Evolutionary conservation across 495 filamentous ascomycete species (phyloP), one percentile per base, ranked within the genome.

Genomic region (Lepidopterella palustris): DNA sequence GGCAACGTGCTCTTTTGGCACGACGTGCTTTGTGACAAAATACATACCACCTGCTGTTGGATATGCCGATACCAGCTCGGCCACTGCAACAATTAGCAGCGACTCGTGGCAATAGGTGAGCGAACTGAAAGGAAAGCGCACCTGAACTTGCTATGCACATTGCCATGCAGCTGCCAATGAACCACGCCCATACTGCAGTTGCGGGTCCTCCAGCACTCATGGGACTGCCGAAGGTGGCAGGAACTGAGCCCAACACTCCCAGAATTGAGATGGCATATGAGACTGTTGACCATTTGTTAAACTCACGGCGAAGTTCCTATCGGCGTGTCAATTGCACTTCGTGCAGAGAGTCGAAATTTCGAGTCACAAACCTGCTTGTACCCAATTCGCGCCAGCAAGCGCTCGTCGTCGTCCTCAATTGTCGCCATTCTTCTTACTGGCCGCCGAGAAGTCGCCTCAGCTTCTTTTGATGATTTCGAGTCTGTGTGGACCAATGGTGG

Each of bases 201-300:
- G 84, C 85, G 6, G 85, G 85, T 0, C 85, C 85, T n/a, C 85
- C 85, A 6, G 81, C 74, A n/a, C 73, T 73, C 32, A 87, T 72
- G 1, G 85, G 84, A 47, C 76, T 77, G 21, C 80, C 80, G 52
- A 87, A 85, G 5, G 85, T 88, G 18, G 85, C 85, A 10, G 85
- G 85, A 1, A 87, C 83, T 0, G 84, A 87, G 15, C 85, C 85
- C 0, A 88, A 71, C 1, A 88, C 84, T 8, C 85, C 85, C 1
- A 88, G 70, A 57, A 88, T 85, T 25, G 84, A 87, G 69, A 88
- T 86, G 42, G 85, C 85, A 73, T 88, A 88, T 8, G 85, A 88
- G 6, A 87, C 75, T 1, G 85, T 88, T 4, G 85, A 88, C 83
- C 83, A 88, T 78, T 82, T 86, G 4, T 80, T 86, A 65, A 88